Evolutionary conservation across 73 alveolate genomes (phyloP).

Genomic region (Paramecium primaurelia): DNA sequence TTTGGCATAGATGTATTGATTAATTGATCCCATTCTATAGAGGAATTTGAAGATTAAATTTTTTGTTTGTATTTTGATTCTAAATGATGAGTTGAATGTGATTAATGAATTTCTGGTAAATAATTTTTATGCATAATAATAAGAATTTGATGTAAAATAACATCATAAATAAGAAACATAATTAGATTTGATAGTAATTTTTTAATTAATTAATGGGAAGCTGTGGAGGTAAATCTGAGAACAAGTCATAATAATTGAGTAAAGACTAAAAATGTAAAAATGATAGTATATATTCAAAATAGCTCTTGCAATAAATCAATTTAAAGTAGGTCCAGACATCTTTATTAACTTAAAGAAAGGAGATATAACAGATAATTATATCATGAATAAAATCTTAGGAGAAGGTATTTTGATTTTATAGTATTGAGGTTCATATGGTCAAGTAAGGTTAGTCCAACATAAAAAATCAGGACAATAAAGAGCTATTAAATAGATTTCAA

Average conservation of each 20-base stretch:
- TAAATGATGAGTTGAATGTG: neutral
- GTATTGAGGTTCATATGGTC: slow-evolving; percentile 28
- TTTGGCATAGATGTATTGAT: neutral
- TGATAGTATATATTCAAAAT: too few species aligned
- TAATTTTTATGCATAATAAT: slow-evolving; percentile 27
- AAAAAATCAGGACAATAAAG: neutral
- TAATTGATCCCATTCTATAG: slow-evolving; percentile 44
- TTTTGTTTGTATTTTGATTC: neutral
- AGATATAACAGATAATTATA: neutral
- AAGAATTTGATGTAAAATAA: neutral
- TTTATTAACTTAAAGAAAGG: slow-evolving; percentile 13
- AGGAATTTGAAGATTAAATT: neutral
- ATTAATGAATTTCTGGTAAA: slow-evolving; percentile 28
- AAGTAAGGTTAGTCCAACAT: slow-evolving; percentile 41
- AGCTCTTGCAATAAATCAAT: neutral
- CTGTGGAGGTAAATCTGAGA: slow-evolving; percentile 2
- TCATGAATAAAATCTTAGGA: slow-evolving; percentile 14
- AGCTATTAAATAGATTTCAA: slow-evolving; percentile 20
- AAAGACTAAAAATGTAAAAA: slow-evolving; percentile 13
- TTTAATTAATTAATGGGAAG: slow-evolving; percentile 12
- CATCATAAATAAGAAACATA: neutral
- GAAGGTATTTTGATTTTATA: neutral
- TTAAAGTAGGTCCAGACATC: slow-evolving; percentile 34
- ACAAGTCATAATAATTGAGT: neutral
- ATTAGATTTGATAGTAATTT: neutral